Evolutionary conservation across 768 basidiomycete species (phyloP), one percentile per base, ranked within the genome.

Genomic region (Amanita rubescens): DNA sequence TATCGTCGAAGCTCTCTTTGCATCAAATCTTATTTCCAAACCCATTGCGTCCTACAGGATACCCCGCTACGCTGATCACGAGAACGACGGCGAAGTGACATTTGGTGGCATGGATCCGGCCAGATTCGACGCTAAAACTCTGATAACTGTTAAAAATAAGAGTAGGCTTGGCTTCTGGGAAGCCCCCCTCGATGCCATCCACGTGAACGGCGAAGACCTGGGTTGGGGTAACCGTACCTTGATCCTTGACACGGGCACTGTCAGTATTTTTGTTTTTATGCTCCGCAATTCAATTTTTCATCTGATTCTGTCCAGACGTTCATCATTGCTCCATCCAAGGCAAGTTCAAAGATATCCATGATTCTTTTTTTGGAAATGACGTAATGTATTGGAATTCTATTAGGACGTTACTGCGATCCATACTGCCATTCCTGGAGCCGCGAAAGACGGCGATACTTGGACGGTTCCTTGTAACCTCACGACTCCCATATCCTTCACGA

Each of bases 31-130:
- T 50, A 82, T 93, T 54, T 58, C 70, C 22, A 72, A 76, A 3
- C 75, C 87, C 2, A 85, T 93, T 61, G 78, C 81, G 9, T 88
- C 88, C 8, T 91, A 79, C 78, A 91, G 89, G 71, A 81, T 94
- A 54, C 76, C 87, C 2, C 86, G 91, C 52, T 69, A 85, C 32
- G 74, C 78, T 6, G 89, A 92, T 63, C 70, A 77, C 59, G 67
- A 71, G 63, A 85, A 85, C 59, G 86, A 90, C 59, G 90, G 90
- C 45, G 77, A 90, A 68, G 77, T 93, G 54, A 90, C 90, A 6
- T 87, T 94, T 56, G 91, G 77, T 25, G 85, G 78, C 11, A 75
- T 90, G 32, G 87, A 93, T 67, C 15, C 69, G 9, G 70, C 77
- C 59, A 90, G 91, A 69, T 88, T 88, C 64, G 76, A 83, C 58